Percentiles rank a stretch among this genome's conserved stretches.
phyloP scores from a whole-genome alignment of 1,139 yeast genomes.

The Chernovozyma sophiae-reginae region DNA sequence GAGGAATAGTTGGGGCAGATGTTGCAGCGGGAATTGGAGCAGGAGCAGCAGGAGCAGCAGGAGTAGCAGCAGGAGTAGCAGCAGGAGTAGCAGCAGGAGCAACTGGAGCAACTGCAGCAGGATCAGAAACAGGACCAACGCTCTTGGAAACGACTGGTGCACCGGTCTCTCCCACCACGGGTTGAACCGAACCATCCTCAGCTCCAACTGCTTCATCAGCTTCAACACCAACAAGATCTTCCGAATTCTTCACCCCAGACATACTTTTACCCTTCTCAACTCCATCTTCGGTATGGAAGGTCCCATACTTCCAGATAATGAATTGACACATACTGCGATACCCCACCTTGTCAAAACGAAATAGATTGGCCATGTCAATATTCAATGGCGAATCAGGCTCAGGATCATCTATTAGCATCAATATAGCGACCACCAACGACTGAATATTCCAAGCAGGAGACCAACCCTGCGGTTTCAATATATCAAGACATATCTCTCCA shows the following conservation, averaged over 20 bases:
- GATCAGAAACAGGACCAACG: not conserved
- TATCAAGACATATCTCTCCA: slow-evolving; percentile 86
- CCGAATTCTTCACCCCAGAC: slow-evolving; percentile 1
- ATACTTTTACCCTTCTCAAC: not conserved
- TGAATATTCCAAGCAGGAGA: slow-evolving; percentile 85
- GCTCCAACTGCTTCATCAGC: not conserved
- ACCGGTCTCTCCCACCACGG: not conserved
- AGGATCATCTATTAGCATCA: slow-evolving; percentile 66
- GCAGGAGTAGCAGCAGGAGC: too few relatives aligned
- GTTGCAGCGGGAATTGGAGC: too few relatives aligned
- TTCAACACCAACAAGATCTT: not conserved
- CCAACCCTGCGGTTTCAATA: slow-evolving; percentile 64
- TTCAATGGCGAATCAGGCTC: slow-evolving; percentile 86
- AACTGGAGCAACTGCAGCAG: not conserved
- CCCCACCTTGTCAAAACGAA: slow-evolving; percentile 49
- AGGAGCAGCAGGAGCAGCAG: too few relatives aligned
- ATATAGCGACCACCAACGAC: slow-evolving; percentile 66
- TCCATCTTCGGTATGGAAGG: slow-evolving; percentile 9
- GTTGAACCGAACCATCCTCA: not conserved
- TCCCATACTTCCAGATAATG: slow-evolving; percentile 46
- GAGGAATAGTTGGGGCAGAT: too few relatives aligned
- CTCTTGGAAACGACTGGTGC: not conserved
- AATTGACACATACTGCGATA: slow-evolving; percentile 63
- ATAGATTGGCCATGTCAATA: slow-evolving; percentile 78
- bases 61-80: too few relatives aligned